phyloP scores from a whole-genome alignment of 768 basidiomycete genomes.

The Agaricus subrufescens region DNA sequence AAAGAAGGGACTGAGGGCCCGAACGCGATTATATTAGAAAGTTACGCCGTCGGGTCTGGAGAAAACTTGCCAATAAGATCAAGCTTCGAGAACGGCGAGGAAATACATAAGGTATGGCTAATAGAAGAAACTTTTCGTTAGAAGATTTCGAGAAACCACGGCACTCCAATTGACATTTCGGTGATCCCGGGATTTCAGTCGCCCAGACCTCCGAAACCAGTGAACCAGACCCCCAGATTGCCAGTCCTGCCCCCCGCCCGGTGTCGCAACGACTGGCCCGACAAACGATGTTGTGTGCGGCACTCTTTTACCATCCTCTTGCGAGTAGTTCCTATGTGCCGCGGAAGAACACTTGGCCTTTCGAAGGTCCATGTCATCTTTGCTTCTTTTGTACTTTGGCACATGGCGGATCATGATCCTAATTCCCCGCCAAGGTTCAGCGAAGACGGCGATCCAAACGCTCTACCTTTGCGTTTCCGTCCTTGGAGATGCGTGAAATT shows the following conservation, averaged over 20 bases:
- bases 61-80: constrained; percentile 8
- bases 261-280: too few species aligned
- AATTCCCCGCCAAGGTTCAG: neutral
- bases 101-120: neutral
- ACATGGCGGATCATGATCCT: neutral
- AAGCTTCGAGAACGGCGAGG: constrained; percentile 1
- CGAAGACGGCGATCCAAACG: neutral
- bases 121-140: neutral
- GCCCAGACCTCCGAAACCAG: neutral
- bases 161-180: neutral
- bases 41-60: constrained; percentile 7
- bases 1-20: neutral
- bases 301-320: too few species aligned
- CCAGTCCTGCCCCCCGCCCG: too few species aligned
- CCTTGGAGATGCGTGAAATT: neutral
- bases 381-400: neutral
- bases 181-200: neutral
- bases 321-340: neutral
- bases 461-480: neutral
- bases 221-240: too few species aligned
- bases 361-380: neutral
- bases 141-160: neutral
- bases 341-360: constrained; percentile 3
- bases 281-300: too few species aligned
- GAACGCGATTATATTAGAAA: neutral